phyloP scores from a whole-genome alignment of 306 rosid species.

The Comarum palustre region DNA sequence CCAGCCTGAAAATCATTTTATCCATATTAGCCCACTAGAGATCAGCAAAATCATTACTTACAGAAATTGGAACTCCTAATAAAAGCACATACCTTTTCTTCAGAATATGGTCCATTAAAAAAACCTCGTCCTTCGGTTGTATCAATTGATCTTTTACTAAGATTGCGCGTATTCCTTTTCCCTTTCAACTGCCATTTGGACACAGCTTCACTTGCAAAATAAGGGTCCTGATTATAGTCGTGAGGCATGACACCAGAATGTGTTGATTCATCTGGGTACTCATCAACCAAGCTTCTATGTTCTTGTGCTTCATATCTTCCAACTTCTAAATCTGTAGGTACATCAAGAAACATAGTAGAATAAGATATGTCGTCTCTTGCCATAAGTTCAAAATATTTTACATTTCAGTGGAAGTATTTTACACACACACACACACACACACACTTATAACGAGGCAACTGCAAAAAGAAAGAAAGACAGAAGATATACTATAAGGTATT shows the following conservation, averaged over 20 bases:
- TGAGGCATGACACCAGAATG: slow-evolving; percentile 69
- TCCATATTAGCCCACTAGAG: slow-evolving; percentile 38
- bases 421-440: too few species aligned
- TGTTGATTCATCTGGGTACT: slow-evolving; percentile 62
- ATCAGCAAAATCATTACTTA: slow-evolving; percentile 35
- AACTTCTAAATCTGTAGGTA: slow-evolving; percentile 50
- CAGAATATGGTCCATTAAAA: slow-evolving; percentile 50
- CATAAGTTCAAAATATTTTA: not conserved
- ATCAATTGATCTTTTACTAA: slow-evolving; percentile 53
- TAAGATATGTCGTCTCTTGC: not conserved
- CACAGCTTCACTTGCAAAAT: slow-evolving; percentile 63
- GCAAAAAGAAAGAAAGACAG: not conserved
- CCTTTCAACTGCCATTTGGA: slow-evolving; percentile 96
- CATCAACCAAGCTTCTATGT: slow-evolving; percentile 62
- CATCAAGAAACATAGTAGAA: slow-evolving; percentile 16
- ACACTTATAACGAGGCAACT: not conserved
- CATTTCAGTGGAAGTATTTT: not conserved
- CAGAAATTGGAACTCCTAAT: slow-evolving; percentile 27
- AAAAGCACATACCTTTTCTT: slow-evolving; percentile 44
- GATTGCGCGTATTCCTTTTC: slow-evolving; percentile 78
- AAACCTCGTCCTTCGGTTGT: slow-evolving; percentile 42
- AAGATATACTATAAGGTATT: not conserved
- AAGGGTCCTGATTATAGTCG: slow-evolving; percentile 51
- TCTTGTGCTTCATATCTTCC: slow-evolving; percentile 52
- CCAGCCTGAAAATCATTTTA: slow-evolving; percentile 30